Base-by-base conservation (phyloP, 2,329 filamentous ascomycete genomes). In the Aspergillus sojae region DNA sequence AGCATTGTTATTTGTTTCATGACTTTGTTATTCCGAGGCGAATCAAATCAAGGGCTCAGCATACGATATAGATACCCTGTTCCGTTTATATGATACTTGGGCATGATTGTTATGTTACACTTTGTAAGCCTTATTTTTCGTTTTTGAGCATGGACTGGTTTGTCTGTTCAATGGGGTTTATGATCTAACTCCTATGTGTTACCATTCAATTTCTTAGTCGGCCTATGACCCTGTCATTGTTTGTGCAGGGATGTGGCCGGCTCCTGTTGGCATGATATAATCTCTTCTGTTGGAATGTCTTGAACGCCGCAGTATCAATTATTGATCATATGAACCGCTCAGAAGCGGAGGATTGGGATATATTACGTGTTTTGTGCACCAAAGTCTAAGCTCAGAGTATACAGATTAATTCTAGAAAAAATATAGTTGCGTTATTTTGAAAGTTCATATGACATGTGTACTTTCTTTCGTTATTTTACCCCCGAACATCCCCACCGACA, bases 21-120 rank as follows among this genome's bases (percentile, higher is more conserved):
- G 62, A 58, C 52, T 58, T 53, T 65, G 57, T 63, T 21, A n/a
- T 63, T 65, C 61, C 56, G 54, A 62, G 60, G n/a, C 52, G 56
- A 61, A 59, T 43, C 61, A 57, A 59, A 62, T 65, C 61, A 62
- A 68, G 68, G 66, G 71, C 62, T 64, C 69, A 59, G 68, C 66
- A 73, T 66, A 73, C 71, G 71, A 71, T 62, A 68, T 67, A 69
- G 68, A 73, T 72, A 73, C 70, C 71, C 68, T 65, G 59, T 66
- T 58, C 61, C 61, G 65, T 65, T 65, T 66, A 65, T 64, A 53
- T 58, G 55, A 59, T 45, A 59, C 45, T 61, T 61, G 43, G n/a
- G 50, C 61, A 52, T 67, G 64, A 28, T 63, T 52, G 45, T 63
- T 61, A 57, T 53, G n/a, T 60, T 57, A 16, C 32, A 43, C 39